phyloP scores from a whole-genome alignment of 2,329 filamentous ascomycete genomes.

The Fusarium nurragi region DNA sequence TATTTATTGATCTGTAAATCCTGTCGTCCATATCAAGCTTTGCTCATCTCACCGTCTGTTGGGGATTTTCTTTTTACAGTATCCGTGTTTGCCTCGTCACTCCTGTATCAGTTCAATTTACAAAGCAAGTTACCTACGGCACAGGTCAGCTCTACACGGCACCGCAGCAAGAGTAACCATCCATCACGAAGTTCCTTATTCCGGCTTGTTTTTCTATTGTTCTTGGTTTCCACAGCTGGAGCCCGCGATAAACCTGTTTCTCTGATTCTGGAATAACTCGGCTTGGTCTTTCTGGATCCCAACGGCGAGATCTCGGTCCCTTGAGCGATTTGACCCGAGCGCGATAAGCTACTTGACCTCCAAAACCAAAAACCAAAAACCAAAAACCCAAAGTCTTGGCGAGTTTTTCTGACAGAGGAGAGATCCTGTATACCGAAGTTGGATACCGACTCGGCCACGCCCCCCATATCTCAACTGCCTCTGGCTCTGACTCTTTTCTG shows the following conservation, averaged over 20 bases:
- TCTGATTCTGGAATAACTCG: constrained; percentile 18
- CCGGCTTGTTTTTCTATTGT: neutral
- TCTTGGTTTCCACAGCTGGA: constrained; percentile 1
- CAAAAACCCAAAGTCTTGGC: constrained; percentile 15
- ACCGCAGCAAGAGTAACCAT: constrained; percentile 18
- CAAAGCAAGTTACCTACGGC: constrained; percentile 15
- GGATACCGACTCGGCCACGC: neutral
- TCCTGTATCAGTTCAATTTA: constrained; percentile 6
- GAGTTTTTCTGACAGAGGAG: constrained; percentile 23
- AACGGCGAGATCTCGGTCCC: constrained; percentile 18
- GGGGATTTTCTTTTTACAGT: constrained; percentile 5
- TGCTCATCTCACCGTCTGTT: constrained; percentile 31
- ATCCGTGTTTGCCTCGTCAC: constrained; percentile 2
- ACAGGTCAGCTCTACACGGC: constrained; percentile 9
- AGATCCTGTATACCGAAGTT: constrained; percentile 27
- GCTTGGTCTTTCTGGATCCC: neutral
- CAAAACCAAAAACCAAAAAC: constrained; percentile 2
- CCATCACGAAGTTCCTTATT: constrained; percentile 24
- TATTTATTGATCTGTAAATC: constrained; percentile 7
- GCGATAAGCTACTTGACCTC: constrained; percentile 25
- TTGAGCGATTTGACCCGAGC: constrained; percentile 21
- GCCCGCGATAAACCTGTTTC: neutral
- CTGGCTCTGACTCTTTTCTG: constrained; percentile 14
- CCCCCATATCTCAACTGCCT: constrained; percentile 18
- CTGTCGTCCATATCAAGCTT: constrained; percentile 22